phyloP scores from a whole-genome alignment of 306 rosid genomes.

The Glycine latifolia region DNA sequence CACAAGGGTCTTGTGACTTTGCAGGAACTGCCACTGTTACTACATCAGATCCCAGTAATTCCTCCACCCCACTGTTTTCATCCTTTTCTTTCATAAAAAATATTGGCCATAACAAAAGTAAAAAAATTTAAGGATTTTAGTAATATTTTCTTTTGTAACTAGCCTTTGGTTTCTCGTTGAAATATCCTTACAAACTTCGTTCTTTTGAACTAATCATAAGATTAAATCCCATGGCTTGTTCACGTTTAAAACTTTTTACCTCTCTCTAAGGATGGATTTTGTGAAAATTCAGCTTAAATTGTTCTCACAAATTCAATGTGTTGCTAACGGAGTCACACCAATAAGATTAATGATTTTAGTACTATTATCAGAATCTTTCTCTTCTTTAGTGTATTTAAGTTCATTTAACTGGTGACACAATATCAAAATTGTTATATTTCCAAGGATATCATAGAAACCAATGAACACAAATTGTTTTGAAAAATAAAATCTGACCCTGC shows the following conservation, averaged over 20 bases:
- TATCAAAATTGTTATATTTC: background rate
- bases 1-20: conserved; percentile 74
- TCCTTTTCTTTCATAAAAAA: background rate
- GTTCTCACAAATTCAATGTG: background rate
- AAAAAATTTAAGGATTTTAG: no score
- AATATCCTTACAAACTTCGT: no score
- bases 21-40: conserved; percentile 62
- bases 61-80: no score
- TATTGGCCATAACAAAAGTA: background rate
- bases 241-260: no score
- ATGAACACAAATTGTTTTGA: background rate
- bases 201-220: no score
- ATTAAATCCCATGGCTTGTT: no score
- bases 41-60: conserved; percentile 74
- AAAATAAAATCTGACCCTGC: background rate
- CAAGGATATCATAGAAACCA: background rate
- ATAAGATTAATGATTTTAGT: background rate
- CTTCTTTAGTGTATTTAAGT: background rate
- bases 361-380: background rate
- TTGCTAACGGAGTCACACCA: background rate
- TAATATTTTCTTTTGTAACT: no score
- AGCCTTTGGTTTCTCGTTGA: no score
- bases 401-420: background rate
- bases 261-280: background rate
- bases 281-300: background rate